Evolutionary conservation across 805 yeast species (phyloP).

Genomic region (Pichia thaimueangensis): DNA sequence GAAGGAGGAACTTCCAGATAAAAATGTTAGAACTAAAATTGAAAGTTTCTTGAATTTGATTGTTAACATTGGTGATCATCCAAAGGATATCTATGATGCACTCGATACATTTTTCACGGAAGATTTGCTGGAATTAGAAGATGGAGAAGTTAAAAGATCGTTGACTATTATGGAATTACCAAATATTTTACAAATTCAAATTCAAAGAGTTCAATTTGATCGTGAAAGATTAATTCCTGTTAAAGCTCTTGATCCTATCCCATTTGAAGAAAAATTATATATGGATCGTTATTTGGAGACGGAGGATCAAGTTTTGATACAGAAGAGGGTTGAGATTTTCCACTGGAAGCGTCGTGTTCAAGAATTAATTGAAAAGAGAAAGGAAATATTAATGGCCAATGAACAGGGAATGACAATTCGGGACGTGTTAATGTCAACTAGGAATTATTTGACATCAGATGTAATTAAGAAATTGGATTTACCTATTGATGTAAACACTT

Average conservation of each 20-base stretch:
- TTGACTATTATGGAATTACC: conserved; percentile 71
- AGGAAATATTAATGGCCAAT: conserved; percentile 38
- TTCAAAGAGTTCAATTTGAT: conserved; percentile 90
- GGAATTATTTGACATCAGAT: conserved; percentile 45
- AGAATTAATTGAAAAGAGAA: conserved; percentile 38
- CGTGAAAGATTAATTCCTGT: conserved; percentile 65
- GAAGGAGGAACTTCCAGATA: conserved; percentile 23
- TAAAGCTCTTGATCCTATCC: conserved; percentile 76
- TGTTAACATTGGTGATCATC: conserved; percentile 83
- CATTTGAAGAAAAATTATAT: conserved; percentile 69
- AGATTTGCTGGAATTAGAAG: conserved; percentile 61
- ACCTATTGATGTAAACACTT: conserved; percentile 39
- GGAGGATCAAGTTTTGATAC: conserved; percentile 45
- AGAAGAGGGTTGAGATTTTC: conserved; percentile 50
- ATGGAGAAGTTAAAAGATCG: conserved; percentile 68
- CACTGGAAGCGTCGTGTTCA: conserved; percentile 55
- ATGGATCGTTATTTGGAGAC: conserved; percentile 86
- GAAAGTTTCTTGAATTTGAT: conserved; percentile 79
- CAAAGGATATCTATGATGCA: conserved; percentile 85
- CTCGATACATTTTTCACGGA: conserved; percentile 77
- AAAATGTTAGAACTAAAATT: conserved; percentile 40
- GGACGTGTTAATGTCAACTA: conserved; percentile 51
- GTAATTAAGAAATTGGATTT: conserved; percentile 31
- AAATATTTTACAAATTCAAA: conserved; percentile 79
- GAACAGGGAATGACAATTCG: conserved; percentile 43